Evolutionary conservation across 352 stramenopile genomes (phyloP).

Genomic region (Phytophthora agathidicida): DNA sequence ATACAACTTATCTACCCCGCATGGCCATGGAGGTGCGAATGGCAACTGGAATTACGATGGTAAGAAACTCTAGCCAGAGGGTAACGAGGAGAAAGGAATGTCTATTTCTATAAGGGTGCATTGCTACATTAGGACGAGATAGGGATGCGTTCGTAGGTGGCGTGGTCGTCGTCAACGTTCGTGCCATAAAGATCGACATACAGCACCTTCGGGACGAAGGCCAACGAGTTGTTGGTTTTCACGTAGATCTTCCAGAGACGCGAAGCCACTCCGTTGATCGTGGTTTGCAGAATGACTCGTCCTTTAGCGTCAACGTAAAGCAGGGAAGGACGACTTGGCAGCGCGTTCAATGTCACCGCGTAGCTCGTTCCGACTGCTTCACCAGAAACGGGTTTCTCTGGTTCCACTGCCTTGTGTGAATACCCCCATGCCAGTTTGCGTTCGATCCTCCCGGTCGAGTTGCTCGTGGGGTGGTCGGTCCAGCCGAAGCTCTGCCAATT

Average conservation of each 20-base stretch:
- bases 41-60: slow-evolving; percentile 62
- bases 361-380: slow-evolving; percentile 51
- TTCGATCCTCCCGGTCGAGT: slow-evolving; percentile 70
- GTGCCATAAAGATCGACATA: slow-evolving; percentile 81
- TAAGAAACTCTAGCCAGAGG: slow-evolving; percentile 57
- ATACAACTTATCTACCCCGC: slow-evolving; percentile 47
- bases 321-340: slow-evolving; percentile 54
- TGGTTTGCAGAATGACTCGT: slow-evolving; percentile 59
- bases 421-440: slow-evolving; percentile 76
- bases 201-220: slow-evolving; percentile 78
- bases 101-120: slow-evolving; percentile 38
- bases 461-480: slow-evolving; percentile 69
- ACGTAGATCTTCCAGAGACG: slow-evolving; percentile 80
- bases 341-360: slow-evolving; percentile 68
- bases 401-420: slow-evolving; percentile 48
- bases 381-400: slow-evolving; percentile 9
- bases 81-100: slow-evolving; percentile 29
- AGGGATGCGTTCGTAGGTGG: slow-evolving; percentile 71
- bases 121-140: slow-evolving; percentile 40
- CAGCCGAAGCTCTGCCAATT: slow-evolving; percentile 86
- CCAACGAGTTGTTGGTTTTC: slow-evolving; percentile 55
- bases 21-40: slow-evolving; percentile 11
- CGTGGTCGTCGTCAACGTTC: slow-evolving; percentile 45
- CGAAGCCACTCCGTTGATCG: slow-evolving; percentile 49
- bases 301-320: slow-evolving; percentile 68